Conservation (phyloP, 345 rosid species). For the Dipteronia dyeriana region DNA sequence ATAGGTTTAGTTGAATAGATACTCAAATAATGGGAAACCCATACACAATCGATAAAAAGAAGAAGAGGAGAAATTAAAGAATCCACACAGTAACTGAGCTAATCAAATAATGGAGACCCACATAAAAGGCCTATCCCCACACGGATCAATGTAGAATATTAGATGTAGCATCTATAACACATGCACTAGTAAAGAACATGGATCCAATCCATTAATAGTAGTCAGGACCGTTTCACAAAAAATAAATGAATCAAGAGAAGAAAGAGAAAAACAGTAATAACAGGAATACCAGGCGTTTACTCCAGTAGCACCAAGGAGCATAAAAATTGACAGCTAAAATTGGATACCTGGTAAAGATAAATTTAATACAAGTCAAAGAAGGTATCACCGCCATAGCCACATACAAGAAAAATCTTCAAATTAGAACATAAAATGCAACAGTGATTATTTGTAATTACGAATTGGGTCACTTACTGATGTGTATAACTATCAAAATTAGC, state of each 20-base stretch:
- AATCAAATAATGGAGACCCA: constrained; percentile 1
- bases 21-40: neutral
- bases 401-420: constrained; percentile 9
- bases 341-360: constrained; percentile 65
- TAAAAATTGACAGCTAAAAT: constrained; percentile 87
- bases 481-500: constrained; percentile 68
- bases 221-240: neutral
- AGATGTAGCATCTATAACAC: neutral
- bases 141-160: neutral
- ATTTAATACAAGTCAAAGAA: constrained; percentile 21
- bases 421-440: constrained; percentile 15
- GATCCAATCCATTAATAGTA: neutral
- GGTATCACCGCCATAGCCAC: neutral
- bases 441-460: constrained; percentile 8
- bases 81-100: neutral
- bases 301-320: constrained; percentile 99
- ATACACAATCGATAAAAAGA: neutral
- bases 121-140: neutral
- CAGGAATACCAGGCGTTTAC: constrained; percentile 83
- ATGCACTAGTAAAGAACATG: neutral
- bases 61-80: neutral
- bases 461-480: constrained; percentile 65
- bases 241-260: constrained; percentile 3
- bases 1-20: neutral
- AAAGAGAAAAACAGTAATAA: constrained; percentile 15